phyloP scores from a whole-genome alignment of 345 rosid genomes.

The Arabidopsis suecica region DNA sequence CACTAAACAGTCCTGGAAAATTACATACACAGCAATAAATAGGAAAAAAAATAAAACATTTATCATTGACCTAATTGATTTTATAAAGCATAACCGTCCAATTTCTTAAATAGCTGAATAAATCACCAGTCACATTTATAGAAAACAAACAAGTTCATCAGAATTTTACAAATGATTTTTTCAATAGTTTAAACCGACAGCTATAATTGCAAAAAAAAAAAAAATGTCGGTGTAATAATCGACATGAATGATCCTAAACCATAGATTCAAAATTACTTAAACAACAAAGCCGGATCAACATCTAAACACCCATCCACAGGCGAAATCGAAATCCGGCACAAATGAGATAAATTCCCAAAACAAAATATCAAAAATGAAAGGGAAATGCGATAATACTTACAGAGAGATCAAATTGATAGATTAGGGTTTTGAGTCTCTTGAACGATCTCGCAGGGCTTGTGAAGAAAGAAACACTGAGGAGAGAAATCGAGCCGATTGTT shows the following conservation, averaged over 20 bases:
- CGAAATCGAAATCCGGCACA: not conserved
- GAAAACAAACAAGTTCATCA: not conserved
- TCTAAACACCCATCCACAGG: not conserved
- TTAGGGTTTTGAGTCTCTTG: slow-evolving; percentile 33
- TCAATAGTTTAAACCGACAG: slow-evolving; percentile 25
- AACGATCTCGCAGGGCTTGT: slow-evolving; percentile 19
- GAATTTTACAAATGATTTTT: not conserved
- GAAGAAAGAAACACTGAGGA: slow-evolving; percentile 17
- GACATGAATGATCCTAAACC: not conserved
- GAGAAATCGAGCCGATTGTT: slow-evolving; percentile 13
- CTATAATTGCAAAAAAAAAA: not conserved
- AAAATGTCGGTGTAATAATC: slow-evolving; percentile 27
- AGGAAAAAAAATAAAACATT: slow-evolving; percentile 11
- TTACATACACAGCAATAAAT: not conserved
- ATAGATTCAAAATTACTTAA: not conserved
- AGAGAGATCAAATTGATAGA: slow-evolving; percentile 10
- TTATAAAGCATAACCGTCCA: slow-evolving; percentile 6
- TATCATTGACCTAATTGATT: slow-evolving; percentile 23
- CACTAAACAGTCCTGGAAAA: slow-evolving; percentile 10
- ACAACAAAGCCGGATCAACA: slow-evolving; percentile 14
- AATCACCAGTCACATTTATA: not conserved
- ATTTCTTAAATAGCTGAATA: slow-evolving; percentile 19
- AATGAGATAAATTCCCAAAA: not conserved
- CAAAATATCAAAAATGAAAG: not conserved
- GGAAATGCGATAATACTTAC: slow-evolving; percentile 25